These are phyloP conservation scores for Prunus davidiana DNA, from an alignment of 306 rosid species.

Conservation along the genomic window DNA sequence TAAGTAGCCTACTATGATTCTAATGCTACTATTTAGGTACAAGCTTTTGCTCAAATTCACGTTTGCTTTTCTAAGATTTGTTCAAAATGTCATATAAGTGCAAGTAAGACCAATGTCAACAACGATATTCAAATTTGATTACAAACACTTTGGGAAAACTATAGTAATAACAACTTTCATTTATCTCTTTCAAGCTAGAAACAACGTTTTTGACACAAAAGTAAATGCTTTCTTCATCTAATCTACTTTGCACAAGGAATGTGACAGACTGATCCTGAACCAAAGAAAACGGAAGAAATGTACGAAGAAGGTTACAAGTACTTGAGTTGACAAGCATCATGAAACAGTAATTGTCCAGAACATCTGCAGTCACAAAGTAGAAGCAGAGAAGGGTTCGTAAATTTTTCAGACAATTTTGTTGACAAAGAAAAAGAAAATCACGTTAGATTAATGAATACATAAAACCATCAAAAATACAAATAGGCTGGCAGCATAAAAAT, in stretches of 20 bases:
- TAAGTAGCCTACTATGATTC: background rate
- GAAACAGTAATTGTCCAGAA: background rate
- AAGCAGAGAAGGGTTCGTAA: background rate
- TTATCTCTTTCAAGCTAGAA: background rate
- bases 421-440: background rate
- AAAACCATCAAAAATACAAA: background rate
- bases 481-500: background rate
- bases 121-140: background rate
- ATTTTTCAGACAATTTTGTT: background rate
- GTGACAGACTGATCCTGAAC: conserved; percentile 4
- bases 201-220: background rate
- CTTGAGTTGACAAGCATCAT: background rate
- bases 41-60: background rate
- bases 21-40: background rate
- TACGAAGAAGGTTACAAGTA: conserved; percentile 11
- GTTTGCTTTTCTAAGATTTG: background rate
- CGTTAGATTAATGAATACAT: background rate
- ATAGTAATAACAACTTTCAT: background rate
- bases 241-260: conserved; percentile 17
- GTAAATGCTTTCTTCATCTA: conserved; percentile 10
- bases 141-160: background rate
- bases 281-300: background rate
- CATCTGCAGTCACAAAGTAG: conserved; percentile 25
- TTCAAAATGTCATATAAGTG: background rate
- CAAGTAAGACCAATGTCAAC: background rate